Base-by-base conservation (phyloP, 345 rosid species). In the Theobroma cacao region DNA sequence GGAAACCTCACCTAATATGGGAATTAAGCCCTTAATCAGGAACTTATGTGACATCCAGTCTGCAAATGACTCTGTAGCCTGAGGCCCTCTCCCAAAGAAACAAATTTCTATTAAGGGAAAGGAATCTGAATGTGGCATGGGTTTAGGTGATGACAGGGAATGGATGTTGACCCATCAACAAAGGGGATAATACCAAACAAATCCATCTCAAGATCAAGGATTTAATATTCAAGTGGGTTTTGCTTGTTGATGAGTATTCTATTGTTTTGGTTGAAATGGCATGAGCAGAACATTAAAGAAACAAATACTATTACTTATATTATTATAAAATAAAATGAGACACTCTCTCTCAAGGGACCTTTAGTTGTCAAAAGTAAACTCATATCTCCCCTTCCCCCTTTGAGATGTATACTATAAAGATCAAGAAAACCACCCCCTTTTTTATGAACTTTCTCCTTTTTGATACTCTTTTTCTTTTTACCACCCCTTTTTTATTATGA, bases 81-180 rank as follows among this genome's bases (percentile, higher is more conserved):
- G n/a, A 68, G 77, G 22, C 24, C 78, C 45, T 3, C 36, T 56
- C 30, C 79, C 18, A 78, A 75, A 74, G 78, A 74, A 83, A 65
- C 18, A 48, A 75, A 76, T 50, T 88, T 75, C 90, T 59, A 84
- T 69, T 80, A 87, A 83, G 74, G 89, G 94, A 86, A 93, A 85
- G 80, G 94, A 89, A 92, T 92, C 87, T 90, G 77, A 87, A 87
- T 87, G 88, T 83, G 90, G 97, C 95, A 89, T 89, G 85, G 88
- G 88, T 91, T 84, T 93, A 92, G 97, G 99, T 93, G 93, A 90
- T 91, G 98, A 91, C 88, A 91, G 80, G 91, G 91, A 90, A 81
- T 77, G 85, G 99, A 94, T 88, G 98, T 84, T 89, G 97, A 96
- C 97, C 93, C 80, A 87, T 90, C 97, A 96, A 96, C 98, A 84